Evolutionary conservation across 1,139 yeast species (phyloP).

Genomic region (Kodamaea anthophila): DNA sequence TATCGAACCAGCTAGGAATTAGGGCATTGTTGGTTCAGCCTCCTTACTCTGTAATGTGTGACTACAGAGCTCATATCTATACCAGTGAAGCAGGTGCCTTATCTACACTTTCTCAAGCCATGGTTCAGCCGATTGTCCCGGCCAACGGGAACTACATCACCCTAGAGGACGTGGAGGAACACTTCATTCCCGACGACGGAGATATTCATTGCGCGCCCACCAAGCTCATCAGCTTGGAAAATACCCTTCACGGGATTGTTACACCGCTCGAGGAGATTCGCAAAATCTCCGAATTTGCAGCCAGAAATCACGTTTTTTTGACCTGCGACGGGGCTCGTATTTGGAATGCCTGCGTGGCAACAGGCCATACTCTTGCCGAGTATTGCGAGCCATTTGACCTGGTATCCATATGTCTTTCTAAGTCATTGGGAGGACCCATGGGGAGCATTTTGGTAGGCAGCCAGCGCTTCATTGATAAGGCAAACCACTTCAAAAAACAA

Average conservation of each 20-base stretch:
- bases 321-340: slow-evolving; percentile 45
- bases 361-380: slow-evolving; percentile 34
- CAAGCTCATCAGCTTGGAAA: slow-evolving; percentile 75
- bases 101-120: slow-evolving; percentile 84
- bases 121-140: slow-evolving; percentile 83
- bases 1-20: slow-evolving; percentile 84
- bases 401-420: slow-evolving; percentile 41
- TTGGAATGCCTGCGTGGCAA: slow-evolving; percentile 41
- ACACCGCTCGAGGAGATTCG: slow-evolving; percentile 38
- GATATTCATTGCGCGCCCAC: slow-evolving; percentile 86
- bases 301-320: slow-evolving; percentile 26
- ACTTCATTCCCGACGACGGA: slow-evolving; percentile 41
- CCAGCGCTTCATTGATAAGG: slow-evolving; percentile 29
- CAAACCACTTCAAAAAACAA: slow-evolving; percentile 44
- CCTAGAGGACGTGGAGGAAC: slow-evolving; percentile 32
- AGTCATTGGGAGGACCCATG: slow-evolving; percentile 42
- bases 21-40: slow-evolving; percentile 78
- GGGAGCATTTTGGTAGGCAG: slow-evolving; percentile 39
- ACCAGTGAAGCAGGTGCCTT: slow-evolving; percentile 87
- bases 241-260: slow-evolving; percentile 62
- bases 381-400: slow-evolving; percentile 39
- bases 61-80: slow-evolving; percentile 78
- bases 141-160: slow-evolving; percentile 62
- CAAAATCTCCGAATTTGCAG: slow-evolving; percentile 33
- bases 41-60: slow-evolving; percentile 81